Evolutionary conservation across 805 yeast genomes (phyloP).

Genomic region (Tetrapisispora taiwanensis): DNA sequence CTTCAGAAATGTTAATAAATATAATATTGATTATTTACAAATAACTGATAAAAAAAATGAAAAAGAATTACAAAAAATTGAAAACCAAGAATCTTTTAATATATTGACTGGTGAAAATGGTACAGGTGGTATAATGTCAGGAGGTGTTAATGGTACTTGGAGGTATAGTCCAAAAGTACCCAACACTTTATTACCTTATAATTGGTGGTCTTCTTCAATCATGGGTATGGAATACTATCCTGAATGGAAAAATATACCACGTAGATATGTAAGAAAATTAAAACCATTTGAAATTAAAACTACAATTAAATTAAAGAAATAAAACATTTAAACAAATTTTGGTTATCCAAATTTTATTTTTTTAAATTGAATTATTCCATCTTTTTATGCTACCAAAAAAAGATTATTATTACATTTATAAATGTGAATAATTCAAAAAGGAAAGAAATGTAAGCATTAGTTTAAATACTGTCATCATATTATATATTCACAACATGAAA

Average conservation of each 20-base stretch:
- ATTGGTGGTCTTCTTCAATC: constrained; percentile 22
- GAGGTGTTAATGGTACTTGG: constrained; percentile 28
- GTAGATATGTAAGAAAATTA: constrained; percentile 13
- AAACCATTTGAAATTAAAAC: constrained; percentile 13
- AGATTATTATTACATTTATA: too few relatives aligned
- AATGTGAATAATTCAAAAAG: too few relatives aligned
- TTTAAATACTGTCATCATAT: not conserved
- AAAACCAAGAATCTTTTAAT: constrained; percentile 1
- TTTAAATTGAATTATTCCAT: too few relatives aligned
- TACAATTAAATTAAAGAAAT: not conserved
- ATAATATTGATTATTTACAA: not conserved
- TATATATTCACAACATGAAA: not conserved
- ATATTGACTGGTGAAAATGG: constrained; percentile 19
- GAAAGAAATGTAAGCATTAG: too few relatives aligned
- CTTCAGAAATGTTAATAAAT: constrained; percentile 11
- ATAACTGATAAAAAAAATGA: not conserved
- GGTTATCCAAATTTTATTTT: too few relatives aligned
- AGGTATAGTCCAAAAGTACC: constrained; percentile 21
- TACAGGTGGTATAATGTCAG: constrained; percentile 24
- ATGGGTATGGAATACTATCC: constrained; percentile 27
- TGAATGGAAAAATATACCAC: constrained; percentile 26
- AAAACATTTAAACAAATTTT: too few relatives aligned
- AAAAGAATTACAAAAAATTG: not conserved
- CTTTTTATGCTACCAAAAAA: too few relatives aligned
- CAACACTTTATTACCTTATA: constrained; percentile 15